Conservation (phyloP, 1,139 yeast genomes). For the Ashbya aceris region DNA sequence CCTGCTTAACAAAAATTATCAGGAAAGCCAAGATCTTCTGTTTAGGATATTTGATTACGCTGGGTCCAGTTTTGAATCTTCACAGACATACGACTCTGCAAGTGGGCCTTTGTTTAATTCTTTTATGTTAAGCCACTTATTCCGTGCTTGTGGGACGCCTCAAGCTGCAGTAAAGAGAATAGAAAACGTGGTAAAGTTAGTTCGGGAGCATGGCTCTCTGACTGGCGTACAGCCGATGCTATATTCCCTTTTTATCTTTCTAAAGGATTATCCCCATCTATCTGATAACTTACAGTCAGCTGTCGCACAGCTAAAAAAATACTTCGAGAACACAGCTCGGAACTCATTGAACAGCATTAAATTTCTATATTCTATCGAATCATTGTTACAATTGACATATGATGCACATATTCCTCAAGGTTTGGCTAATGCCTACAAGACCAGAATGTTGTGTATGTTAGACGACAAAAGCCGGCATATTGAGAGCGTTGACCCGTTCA, state of each 20-base stretch:
- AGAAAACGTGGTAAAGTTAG: slow-evolving; percentile 81
- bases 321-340: slow-evolving; percentile 1
- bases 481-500: slow-evolving; percentile 1
- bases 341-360: slow-evolving; percentile 32
- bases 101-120: slow-evolving; percentile 4
- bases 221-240: slow-evolving; percentile 66
- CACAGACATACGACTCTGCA: slow-evolving; percentile 2
- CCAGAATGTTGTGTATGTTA: slow-evolving; percentile 3
- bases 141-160: slow-evolving; percentile 44
- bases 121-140: slow-evolving; percentile 22
- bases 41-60: slow-evolving; percentile 6
- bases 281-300: slow-evolving; percentile 32
- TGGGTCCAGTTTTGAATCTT: slow-evolving; percentile 3
- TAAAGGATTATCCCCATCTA: slow-evolving; percentile 57
- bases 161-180: slow-evolving; percentile 71
- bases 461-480: slow-evolving; percentile 2
- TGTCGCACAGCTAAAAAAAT: background rate
- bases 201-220: slow-evolving; percentile 75
- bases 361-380: slow-evolving; percentile 31
- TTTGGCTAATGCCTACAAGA: slow-evolving; percentile 19
- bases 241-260: slow-evolving; percentile 69
- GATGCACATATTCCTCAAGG: slow-evolving; percentile 13
- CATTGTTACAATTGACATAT: slow-evolving; percentile 16
- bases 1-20: slow-evolving; percentile 3
- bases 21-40: slow-evolving; percentile 5